Evolutionary conservation across 345 rosid species (phyloP).

Genomic region (Sapria himalayana): DNA sequence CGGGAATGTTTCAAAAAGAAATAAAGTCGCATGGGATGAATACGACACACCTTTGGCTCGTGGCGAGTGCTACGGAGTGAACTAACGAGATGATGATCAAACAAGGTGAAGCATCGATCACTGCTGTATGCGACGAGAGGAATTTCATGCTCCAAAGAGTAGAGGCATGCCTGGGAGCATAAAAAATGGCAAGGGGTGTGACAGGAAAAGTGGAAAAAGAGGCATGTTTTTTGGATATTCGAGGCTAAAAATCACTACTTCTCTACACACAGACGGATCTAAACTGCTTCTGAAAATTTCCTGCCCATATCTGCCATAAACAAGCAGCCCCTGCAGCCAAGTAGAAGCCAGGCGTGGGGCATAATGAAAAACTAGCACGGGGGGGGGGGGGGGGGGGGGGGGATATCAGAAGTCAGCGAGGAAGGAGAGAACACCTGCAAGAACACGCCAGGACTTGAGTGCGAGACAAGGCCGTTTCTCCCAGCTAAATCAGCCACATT

Average conservation of each 20-base stretch:
- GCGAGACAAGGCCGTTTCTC: constrained; percentile 51
- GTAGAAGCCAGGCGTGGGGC: constrained; percentile 5
- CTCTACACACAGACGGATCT: constrained; percentile 59
- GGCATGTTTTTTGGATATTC: background rate
- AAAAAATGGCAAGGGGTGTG: background rate
- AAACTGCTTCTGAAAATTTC: constrained; percentile 68
- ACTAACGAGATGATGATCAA: constrained; percentile 63
- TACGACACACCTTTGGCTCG: constrained; percentile 50
- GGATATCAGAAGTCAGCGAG: constrained; percentile 1
- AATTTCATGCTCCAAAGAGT: constrained; percentile 59
- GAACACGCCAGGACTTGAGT: constrained; percentile 70
- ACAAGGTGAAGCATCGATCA: constrained; percentile 68
- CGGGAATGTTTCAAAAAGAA: too few species aligned
- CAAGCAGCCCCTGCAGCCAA: constrained; percentile 68
- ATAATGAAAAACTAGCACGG: too few species aligned
- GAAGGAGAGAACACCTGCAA: constrained; percentile 42
- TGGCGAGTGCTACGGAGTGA: constrained; percentile 51
- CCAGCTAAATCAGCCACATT: constrained; percentile 56
- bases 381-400: too few species aligned
- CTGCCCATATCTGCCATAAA: constrained; percentile 71
- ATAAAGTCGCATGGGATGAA: too few species aligned
- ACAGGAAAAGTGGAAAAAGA: background rate
- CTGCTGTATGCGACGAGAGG: constrained; percentile 79
- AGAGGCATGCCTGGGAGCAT: constrained; percentile 39
- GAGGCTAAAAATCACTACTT: constrained; percentile 26